Evolutionary conservation across 257 asterid species (phyloP), one percentile per base, ranked within the genome.

Genomic region (Echium plantagineum): DNA sequence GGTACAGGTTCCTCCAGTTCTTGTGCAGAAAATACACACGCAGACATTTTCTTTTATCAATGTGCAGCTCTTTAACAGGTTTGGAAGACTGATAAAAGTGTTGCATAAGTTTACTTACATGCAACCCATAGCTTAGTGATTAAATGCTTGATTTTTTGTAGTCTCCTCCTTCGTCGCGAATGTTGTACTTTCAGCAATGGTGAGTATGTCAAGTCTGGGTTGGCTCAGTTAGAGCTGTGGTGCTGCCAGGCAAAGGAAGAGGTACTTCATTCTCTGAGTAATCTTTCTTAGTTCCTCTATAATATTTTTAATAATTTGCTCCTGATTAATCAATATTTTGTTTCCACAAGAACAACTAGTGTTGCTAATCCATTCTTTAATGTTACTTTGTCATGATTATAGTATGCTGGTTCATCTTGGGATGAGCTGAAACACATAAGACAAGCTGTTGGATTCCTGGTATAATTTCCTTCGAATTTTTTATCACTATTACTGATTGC

Each of bases 361-460:
- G 12, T 13, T 42, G 16, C 49, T 42, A 42, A 42, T 13, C 10
- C 15, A 13, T 42, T 42, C 16, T 42, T 10, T 42, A 42, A 10
- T 42, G 2, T 42, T 42, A 2, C 2, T 7, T 42, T 35, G 46
- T 35, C 68, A 59, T 54, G 63, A 55, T 72, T 61, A 62, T 91
- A 93, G 98, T 93, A 93, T 75, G 97, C 97, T 21, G 98, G 98
- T 63, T 72, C 89, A 18, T 81, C 97, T 61, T 93, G 97, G 97
- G 98, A 93, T 80, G 97, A 93, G 75, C 96, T 93, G 75, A 93
- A 79, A 71, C 97, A 93, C 78, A 93, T 89, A 66, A 78, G 97
- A 83, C 98, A 93, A 77, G 84, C 97, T 58, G 98, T 93, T 78
- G 97, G 98, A 22, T 93, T 93, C 90, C 67, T 93, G 97, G 98